Conservation (phyloP, 176 grass and related monocot species). For the Aegilops tauschii region DNA sequence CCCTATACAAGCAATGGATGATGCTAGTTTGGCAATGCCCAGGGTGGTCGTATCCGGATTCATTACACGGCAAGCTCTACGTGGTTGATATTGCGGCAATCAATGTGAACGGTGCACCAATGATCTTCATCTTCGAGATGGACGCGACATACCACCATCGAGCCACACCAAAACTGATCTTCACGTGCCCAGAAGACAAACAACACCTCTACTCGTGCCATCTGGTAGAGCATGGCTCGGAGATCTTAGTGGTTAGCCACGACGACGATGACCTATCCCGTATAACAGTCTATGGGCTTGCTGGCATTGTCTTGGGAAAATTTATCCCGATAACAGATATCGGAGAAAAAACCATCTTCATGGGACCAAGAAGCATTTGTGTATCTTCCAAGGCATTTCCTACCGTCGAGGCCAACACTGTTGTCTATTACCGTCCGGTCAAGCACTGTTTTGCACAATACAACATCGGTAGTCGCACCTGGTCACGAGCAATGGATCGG, state of each 20-base stretch:
- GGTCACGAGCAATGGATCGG: too few relatives aligned
- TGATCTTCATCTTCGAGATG: neutral
- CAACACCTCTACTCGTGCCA: neutral
- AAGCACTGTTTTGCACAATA: too few relatives aligned
- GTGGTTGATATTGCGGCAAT: neutral
- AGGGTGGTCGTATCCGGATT: too few relatives aligned
- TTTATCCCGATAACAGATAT: conserved; percentile 2
- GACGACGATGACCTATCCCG: neutral
- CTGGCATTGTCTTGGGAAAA: neutral
- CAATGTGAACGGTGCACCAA: neutral
- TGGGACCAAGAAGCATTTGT: too few relatives aligned
- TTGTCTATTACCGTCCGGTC: too few relatives aligned
- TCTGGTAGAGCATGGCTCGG: neutral
- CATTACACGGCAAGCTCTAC: neutral
- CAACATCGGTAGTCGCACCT: too few relatives aligned
- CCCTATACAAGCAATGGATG: too few relatives aligned
- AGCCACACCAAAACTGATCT: neutral
- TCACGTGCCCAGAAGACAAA: neutral
- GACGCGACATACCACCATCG: neutral
- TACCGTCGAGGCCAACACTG: too few relatives aligned
- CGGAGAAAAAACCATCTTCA: neutral
- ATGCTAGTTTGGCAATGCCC: too few relatives aligned
- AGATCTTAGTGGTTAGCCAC: neutral
- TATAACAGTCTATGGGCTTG: neutral
- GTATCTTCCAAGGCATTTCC: too few relatives aligned